A percentile compares a stretch with the other conserved stretches of the same genome.
Conservation (phyloP, 257 asterid genomes). For the Ophiorrhiza pumila region DNA sequence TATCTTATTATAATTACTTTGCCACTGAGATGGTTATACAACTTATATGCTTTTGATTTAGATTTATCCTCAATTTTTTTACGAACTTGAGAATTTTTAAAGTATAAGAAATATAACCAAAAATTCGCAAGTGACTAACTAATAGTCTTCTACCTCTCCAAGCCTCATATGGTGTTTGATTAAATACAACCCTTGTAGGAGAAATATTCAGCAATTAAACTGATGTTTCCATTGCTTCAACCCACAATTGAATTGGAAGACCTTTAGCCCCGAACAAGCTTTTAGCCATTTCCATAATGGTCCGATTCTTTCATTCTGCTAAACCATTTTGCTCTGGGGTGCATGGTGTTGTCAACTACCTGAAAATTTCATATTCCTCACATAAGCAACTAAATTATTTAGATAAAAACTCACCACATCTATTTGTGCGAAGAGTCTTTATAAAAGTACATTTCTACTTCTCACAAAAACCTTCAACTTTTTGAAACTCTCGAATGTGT, state of each 20-base stretch:
- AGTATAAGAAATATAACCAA: not conserved
- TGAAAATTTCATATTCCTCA: not conserved
- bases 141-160: not conserved
- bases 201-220: slow-evolving; percentile 13
- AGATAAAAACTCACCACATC: slow-evolving; percentile 2
- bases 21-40: slow-evolving; percentile 8
- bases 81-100: not conserved
- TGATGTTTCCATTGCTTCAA: not conserved
- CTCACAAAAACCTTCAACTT: not conserved
- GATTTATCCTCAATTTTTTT: not conserved
- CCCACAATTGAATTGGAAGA: slow-evolving; percentile 1
- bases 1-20: not conserved
- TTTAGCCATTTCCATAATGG: slow-evolving; percentile 6
- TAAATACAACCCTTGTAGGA: not conserved
- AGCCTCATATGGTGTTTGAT: slow-evolving; percentile 2
- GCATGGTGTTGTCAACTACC: slow-evolving; percentile 1
- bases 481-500: slow-evolving; percentile 6
- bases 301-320: slow-evolving; percentile 5
- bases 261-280: not conserved
- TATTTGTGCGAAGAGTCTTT: slow-evolving; percentile 1
- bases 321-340: slow-evolving; percentile 20
- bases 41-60: slow-evolving; percentile 2
- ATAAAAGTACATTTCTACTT: not conserved
- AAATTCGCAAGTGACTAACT: not conserved
- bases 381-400: not conserved